Percentiles rank a stretch among this genome's conserved stretches.
phyloP scores from a whole-genome alignment of 768 basidiomycete species.

The Symmetrospora coprosmae region DNA sequence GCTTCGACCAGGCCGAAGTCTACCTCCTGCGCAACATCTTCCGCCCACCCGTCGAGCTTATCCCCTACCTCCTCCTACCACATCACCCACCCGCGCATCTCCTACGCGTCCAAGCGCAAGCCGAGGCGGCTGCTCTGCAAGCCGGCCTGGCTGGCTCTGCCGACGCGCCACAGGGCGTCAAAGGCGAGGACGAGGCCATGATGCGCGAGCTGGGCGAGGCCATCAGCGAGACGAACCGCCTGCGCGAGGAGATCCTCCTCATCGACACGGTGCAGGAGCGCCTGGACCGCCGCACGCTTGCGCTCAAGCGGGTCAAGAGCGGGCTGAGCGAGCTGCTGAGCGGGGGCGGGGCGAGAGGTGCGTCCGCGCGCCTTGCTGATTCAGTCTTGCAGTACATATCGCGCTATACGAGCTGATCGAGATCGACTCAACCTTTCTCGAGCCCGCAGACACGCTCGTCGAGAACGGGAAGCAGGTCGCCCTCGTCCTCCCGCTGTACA shows the following conservation, averaged over 20 bases:
- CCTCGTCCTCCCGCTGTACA: not conserved
- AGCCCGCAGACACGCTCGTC: conserved; percentile 11
- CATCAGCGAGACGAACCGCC: conserved; percentile 25
- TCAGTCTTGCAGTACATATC: too few relatives aligned
- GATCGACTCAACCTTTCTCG: not conserved
- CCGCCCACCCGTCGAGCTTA: conserved; percentile 10
- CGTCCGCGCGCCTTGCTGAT: not conserved
- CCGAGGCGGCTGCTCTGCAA: too few relatives aligned
- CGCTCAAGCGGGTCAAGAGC: conserved; percentile 6
- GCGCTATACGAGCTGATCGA: not conserved
- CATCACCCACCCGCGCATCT: conserved; percentile 20
- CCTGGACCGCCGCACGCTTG: conserved; percentile 6
- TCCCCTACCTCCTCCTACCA: conserved; percentile 27
- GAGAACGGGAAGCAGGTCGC: not conserved
- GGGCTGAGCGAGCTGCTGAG: not conserved
- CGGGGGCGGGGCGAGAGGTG: conserved; percentile 4
- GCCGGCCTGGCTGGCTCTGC: conserved; percentile 13
- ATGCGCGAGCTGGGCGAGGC: conserved; percentile 28
- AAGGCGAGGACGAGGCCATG: conserved; percentile 14
- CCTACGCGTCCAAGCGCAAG: not conserved
- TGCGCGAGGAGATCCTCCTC: conserved; percentile 23
- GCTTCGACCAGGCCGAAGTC: conserved; percentile 32
- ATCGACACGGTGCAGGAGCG: conserved; percentile 26
- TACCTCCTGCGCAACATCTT: conserved; percentile 32
- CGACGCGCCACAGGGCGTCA: conserved; percentile 9